phyloP scores from a whole-genome alignment of 129 eudicot species.

The Oenanthe sinensis region DNA sequence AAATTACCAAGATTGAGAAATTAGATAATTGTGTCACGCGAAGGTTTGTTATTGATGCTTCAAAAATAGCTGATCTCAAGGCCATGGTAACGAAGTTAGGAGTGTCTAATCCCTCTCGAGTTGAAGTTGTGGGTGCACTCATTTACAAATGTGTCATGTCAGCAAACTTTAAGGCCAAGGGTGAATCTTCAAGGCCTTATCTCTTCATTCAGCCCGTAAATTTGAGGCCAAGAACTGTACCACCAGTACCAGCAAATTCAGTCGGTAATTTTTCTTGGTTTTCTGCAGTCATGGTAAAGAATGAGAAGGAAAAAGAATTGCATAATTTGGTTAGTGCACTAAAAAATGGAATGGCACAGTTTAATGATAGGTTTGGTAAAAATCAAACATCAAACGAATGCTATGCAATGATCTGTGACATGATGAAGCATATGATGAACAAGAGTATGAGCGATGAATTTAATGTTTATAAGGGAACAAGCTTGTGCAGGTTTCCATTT shows the following conservation, averaged over 20 bases:
- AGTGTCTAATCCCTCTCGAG: conserved; percentile 5
- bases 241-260: conserved; percentile 2
- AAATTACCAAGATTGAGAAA: not conserved
- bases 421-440: not conserved
- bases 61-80: conserved; percentile 8
- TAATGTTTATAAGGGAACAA: not conserved
- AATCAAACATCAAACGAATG: not conserved
- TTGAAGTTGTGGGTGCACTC: conserved; percentile 5
- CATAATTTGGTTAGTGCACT: conserved; percentile 1
- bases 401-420: conserved; percentile 1
- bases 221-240: conserved; percentile 6
- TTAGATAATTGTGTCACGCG: not conserved
- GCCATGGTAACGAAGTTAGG: not conserved
- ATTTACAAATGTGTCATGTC: conserved; percentile 6
- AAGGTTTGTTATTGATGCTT: not conserved
- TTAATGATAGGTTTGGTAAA: not conserved
- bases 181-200: not conserved
- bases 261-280: conserved; percentile 2
- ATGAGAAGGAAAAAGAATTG: not conserved
- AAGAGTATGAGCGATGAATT: not conserved
- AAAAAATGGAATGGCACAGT: not conserved
- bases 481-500: not conserved
- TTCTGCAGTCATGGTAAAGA: not conserved
- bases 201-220: not conserved
- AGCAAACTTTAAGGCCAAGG: not conserved